These are phyloP conservation scores for Gentiana dahurica DNA, from an alignment of 257 asterid genomes.

Conservation along the genomic window DNA sequence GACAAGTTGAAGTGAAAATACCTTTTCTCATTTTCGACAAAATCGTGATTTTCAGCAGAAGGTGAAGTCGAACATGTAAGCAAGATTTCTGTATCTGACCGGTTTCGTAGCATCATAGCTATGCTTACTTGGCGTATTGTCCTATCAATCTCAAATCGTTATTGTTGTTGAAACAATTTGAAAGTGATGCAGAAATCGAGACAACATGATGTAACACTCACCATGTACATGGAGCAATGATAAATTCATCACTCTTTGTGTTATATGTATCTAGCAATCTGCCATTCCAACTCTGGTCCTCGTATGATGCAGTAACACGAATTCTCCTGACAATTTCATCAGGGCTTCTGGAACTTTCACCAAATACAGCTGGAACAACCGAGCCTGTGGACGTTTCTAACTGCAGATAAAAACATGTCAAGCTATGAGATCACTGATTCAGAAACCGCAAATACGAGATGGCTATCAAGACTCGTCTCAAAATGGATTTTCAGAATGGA, in stretches of 20 bases:
- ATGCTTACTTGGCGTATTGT: conserved; percentile 27
- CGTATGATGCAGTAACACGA: conserved; percentile 54
- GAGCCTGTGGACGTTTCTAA: conserved; percentile 60
- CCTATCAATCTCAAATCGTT: conserved; percentile 17
- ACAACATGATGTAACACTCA: conserved; percentile 16
- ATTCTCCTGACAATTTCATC: conserved; percentile 80
- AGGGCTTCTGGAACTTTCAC: conserved; percentile 65
- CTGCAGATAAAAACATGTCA: conserved; percentile 27
- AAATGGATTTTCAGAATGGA: conserved; percentile 13
- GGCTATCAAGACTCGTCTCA: neutral
- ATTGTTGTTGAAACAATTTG: neutral
- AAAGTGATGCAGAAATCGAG: neutral
- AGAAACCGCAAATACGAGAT: neutral
- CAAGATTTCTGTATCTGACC: conserved; percentile 65
- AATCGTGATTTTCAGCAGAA: conserved; percentile 69
- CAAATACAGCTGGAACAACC: conserved; percentile 65
- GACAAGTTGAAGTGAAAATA: no score
- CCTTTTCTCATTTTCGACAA: conserved; percentile 46
- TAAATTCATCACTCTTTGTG: conserved; percentile 47
- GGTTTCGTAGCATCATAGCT: conserved; percentile 44
- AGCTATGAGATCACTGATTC: neutral
- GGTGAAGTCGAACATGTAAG: conserved; percentile 84
- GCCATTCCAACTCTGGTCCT: conserved; percentile 53
- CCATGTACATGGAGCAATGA: conserved; percentile 79
- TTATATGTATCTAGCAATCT: conserved; percentile 72